These are phyloP conservation scores for Lophium mytilinum DNA, from an alignment of 495 filamentous ascomycete species.

Conservation along the genomic window DNA sequence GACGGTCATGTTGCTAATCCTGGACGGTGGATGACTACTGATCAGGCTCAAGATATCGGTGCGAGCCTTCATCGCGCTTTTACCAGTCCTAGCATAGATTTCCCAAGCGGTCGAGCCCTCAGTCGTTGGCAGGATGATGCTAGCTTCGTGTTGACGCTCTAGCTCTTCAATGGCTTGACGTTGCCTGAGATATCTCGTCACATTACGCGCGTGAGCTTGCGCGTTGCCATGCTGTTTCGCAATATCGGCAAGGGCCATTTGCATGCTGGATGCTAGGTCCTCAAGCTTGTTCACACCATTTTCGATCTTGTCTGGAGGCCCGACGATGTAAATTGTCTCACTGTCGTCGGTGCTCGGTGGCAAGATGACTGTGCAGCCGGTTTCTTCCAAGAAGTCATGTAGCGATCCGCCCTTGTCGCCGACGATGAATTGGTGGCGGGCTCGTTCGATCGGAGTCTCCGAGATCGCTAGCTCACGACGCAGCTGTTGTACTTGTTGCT, in stretches of 20 bases:
- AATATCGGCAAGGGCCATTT: conserved; percentile 68
- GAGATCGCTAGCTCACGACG: conserved; percentile 60
- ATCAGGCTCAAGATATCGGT: conserved; percentile 74
- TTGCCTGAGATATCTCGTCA: conserved; percentile 75
- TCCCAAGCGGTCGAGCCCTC: conserved; percentile 68
- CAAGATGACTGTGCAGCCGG: conserved; percentile 80
- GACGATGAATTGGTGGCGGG: conserved; percentile 84
- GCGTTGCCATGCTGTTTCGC: conserved; percentile 66
- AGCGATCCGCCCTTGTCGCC: conserved; percentile 67
- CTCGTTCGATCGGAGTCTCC: conserved; percentile 64
- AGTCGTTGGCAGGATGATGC: conserved; percentile 66
- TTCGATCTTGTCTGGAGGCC: conserved; percentile 63
- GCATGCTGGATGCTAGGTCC: conserved; percentile 75
- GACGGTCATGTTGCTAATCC: conserved; percentile 59
- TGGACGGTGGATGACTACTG: conserved; percentile 68
- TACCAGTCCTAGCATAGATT: conserved; percentile 73
- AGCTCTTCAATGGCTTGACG: conserved; percentile 68
- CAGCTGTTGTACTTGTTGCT: conserved; percentile 64
- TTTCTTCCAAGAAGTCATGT: conserved; percentile 80
- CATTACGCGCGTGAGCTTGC: conserved; percentile 69
- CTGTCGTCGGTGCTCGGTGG: conserved; percentile 65
- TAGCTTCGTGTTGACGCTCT: conserved; percentile 66
- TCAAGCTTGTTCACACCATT: conserved; percentile 68
- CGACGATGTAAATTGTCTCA: conserved; percentile 75
- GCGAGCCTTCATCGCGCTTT: conserved; percentile 71